Evolutionary conservation across 768 basidiomycete genomes (phyloP), one percentile per base, ranked within the genome.

Genomic region (Termitomyces sp.): DNA sequence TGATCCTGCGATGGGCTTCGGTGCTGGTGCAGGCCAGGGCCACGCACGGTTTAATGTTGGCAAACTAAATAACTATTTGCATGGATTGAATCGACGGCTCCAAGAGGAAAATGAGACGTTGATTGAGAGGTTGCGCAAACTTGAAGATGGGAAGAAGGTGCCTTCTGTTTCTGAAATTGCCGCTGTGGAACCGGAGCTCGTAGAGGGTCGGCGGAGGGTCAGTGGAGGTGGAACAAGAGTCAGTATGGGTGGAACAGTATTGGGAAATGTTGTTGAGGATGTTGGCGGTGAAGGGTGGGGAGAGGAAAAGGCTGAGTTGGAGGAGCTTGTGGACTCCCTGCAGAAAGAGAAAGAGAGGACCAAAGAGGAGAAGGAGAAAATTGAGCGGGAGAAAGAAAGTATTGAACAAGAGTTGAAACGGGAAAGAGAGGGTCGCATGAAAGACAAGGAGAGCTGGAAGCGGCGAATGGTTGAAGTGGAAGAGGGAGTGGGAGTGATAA

Each of bases 11-110:
- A 85, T 92, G 70, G 91, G 90, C 14, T 85, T 89, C 51, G 88
- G 86, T 9, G 81, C 82, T 6, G 83, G 83, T 31, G 84, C 83
- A 43, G 85, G 83, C 17, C 82, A 85, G 47, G 89, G 86, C 17
- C 83, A 92, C 36, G 87, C 88, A 15, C 79, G 88, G 34, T 94
- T 94, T 74, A 92, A 96, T 71, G 90, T 90, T 2, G 82, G 83
- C 17, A 96, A 94, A 73, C 73, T 96, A 64, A 96, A 96, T 62
- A 80, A 82, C 11, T 96, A 96, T 71, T 72, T 96, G 68, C 92
- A 96, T 73, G 87, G 89, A 10, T 77, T 96, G 55, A 96, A 96
- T 72, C 78, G 87, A 48, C 81, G 88, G 59, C 71, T 96, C 58
- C 89, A 92, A 66, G 90, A 94, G 70, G 94, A 96, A 77, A 96